Percentiles rank a stretch among this genome's conserved stretches.
Evolutionary conservation across 257 asterid species (phyloP).

Genomic region (Ilex asprella): DNA sequence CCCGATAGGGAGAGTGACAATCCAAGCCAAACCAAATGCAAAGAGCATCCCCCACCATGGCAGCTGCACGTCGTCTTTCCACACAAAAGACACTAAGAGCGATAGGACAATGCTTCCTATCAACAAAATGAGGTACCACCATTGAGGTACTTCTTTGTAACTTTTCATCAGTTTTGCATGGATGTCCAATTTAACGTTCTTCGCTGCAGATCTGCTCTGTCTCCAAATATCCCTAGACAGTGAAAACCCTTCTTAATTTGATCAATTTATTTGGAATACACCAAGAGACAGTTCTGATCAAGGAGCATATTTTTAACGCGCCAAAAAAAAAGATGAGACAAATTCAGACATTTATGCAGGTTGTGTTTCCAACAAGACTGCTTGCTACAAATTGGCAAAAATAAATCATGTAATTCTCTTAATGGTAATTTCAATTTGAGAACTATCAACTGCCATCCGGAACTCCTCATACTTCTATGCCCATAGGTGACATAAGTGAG

Average conservation of each 20-base stretch:
- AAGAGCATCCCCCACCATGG: slow-evolving; percentile 96
- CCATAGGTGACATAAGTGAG: too few species aligned
- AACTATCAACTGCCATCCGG: background rate
- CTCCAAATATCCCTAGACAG: slow-evolving; percentile 68
- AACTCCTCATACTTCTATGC: too few species aligned
- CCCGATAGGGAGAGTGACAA: slow-evolving; percentile 87
- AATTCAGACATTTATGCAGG: too few species aligned
- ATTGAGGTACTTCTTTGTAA: slow-evolving; percentile 86
- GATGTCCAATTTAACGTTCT: slow-evolving; percentile 55
- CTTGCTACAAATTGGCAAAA: too few species aligned
- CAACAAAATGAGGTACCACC: slow-evolving; percentile 72
- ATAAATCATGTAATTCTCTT: too few species aligned
- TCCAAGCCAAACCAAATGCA: slow-evolving; percentile 74
- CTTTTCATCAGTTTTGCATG: slow-evolving; percentile 77
- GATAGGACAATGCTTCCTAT: slow-evolving; percentile 61
- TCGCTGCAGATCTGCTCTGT: slow-evolving; percentile 71
- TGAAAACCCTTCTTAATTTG: too few species aligned
- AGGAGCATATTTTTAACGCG: too few species aligned
- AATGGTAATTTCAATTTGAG: too few species aligned
- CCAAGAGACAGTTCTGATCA: too few species aligned
- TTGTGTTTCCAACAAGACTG: too few species aligned
- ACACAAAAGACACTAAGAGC: slow-evolving; percentile 58
- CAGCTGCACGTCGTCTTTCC: slow-evolving; percentile 80
- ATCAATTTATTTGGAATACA: too few species aligned
- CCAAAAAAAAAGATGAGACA: too few species aligned